A percentile compares a stretch with the other conserved stretches of the same genome.
These are phyloP conservation scores for Coniochaeta prunicola DNA, from an alignment of 2,329 filamentous ascomycete genomes.

Conservation along the genomic window DNA sequence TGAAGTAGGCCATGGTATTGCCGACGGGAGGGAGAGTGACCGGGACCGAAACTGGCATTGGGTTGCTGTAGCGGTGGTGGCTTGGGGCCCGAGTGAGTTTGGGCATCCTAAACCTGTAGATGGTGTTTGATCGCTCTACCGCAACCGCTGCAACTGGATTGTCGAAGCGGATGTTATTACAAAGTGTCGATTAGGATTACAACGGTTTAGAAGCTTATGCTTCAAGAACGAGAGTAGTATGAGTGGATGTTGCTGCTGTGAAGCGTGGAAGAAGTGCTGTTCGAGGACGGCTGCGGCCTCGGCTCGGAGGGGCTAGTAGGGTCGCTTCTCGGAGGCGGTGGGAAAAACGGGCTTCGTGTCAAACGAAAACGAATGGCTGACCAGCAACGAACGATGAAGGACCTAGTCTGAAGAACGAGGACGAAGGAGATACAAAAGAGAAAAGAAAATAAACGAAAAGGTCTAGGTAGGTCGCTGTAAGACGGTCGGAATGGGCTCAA, in stretches of 20 bases:
- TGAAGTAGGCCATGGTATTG: slow-evolving; percentile 25
- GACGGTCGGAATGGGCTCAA: slow-evolving; percentile 17
- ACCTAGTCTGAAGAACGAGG: slow-evolving; percentile 6
- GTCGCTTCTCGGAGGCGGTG: slow-evolving; percentile 2
- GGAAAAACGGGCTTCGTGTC: slow-evolving; percentile 25
- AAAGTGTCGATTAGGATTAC: slow-evolving; percentile 4
- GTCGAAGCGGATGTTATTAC: slow-evolving; percentile 10
- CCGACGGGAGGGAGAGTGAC: slow-evolving; percentile 11
- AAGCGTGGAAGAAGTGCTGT: slow-evolving; percentile 3
- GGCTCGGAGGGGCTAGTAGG: slow-evolving; percentile 15
- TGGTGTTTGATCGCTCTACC: background rate
- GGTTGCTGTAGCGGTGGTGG: slow-evolving; percentile 17
- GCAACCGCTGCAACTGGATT: background rate
- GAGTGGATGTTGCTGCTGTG: slow-evolving; percentile 2
- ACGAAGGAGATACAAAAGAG: slow-evolving; percentile 19
- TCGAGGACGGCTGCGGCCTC: slow-evolving; percentile 9
- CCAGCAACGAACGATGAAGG: slow-evolving; percentile 13
- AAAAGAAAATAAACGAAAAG: slow-evolving; percentile 33
- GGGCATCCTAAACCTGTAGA: slow-evolving; percentile 16
- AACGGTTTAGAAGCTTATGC: slow-evolving; percentile 6
- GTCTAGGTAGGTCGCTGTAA: slow-evolving; percentile 25
- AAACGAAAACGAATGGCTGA: slow-evolving; percentile 36
- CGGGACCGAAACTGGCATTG: slow-evolving; percentile 15
- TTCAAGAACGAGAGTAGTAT: slow-evolving; percentile 9
- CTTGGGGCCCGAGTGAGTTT: slow-evolving; percentile 20